phyloP scores from a whole-genome alignment of 371 early-diverging fungal species.

The Batkoa obscura region DNA sequence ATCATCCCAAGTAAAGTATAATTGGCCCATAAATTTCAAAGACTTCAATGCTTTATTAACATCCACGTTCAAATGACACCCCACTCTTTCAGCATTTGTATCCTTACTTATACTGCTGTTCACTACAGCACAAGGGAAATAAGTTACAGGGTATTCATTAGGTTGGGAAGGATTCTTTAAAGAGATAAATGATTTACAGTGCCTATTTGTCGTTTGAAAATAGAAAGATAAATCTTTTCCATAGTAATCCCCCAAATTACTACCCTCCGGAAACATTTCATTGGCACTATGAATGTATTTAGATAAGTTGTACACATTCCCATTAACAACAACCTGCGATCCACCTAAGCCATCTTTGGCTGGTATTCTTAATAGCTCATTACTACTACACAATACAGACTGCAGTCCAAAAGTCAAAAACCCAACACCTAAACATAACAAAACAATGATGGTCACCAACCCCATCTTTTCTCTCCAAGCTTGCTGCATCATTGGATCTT shows the following conservation, averaged over 20 bases:
- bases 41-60: constrained; percentile 19
- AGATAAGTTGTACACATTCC: constrained; percentile 4
- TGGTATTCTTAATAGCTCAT: constrained; percentile 9
- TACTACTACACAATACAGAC: constrained; percentile 24
- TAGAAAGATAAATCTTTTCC: constrained; percentile 54
- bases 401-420: constrained; percentile 57
- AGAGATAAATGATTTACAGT: constrained; percentile 33
- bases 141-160: constrained; percentile 28
- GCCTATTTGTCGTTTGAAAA: constrained; percentile 46
- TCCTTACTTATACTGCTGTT: constrained; percentile 22
- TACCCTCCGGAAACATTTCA: constrained; percentile 10
- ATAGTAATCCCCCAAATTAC: constrained; percentile 22
- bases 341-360: background rate
- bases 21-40: constrained; percentile 23
- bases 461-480: constrained; percentile 79
- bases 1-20: constrained; percentile 57
- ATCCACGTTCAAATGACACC: constrained; percentile 36
- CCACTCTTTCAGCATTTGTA: constrained; percentile 26
- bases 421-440: constrained; percentile 47
- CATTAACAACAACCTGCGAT: background rate
- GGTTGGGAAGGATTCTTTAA: constrained; percentile 13
- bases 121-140: constrained; percentile 50
- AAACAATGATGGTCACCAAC: constrained; percentile 42
- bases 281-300: constrained; percentile 16
- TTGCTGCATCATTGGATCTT: constrained; percentile 28